These are phyloP conservation scores for Chlorella sp. DNA, from an alignment of 139 green algal species.

Conservation along the genomic window DNA sequence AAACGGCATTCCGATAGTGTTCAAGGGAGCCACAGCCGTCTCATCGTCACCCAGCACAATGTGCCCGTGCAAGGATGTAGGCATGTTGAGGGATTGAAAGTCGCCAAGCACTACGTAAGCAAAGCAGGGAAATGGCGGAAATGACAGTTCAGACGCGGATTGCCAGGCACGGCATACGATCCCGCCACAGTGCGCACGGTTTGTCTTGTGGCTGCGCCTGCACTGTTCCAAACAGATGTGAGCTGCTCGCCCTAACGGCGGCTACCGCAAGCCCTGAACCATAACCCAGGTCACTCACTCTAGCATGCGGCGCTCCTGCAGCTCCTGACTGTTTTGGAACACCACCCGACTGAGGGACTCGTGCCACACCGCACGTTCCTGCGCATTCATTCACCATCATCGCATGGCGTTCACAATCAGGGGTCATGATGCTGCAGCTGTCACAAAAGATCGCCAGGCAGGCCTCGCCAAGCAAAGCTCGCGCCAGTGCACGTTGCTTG, in stretches of 20 bases:
- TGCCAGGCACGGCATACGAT: no score
- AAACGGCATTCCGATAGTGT: not conserved
- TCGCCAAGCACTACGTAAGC: no score
- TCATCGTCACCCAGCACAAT: not conserved
- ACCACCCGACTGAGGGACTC: constrained; percentile 26
- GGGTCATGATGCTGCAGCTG: no score
- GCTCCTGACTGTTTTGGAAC: not conserved
- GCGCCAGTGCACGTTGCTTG: not conserved
- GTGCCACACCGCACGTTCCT: constrained; percentile 61
- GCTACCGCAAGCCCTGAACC: not conserved
- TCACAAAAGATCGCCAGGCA: not conserved
- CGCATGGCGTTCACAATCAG: not conserved
- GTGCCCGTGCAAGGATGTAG: not conserved
- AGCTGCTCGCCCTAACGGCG: no score
- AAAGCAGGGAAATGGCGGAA: no score
- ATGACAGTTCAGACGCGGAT: no score
- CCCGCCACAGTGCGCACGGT: no score
- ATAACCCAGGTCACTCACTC: constrained; percentile 11
- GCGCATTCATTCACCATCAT: not conserved
- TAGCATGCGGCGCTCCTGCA: constrained; percentile 29
- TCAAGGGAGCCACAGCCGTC: not conserved
- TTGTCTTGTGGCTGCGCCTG: no score
- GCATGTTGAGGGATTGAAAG: not conserved
- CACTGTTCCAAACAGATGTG: no score
- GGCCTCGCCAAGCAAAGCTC: not conserved